Evolutionary conservation across 108 stramenopile species (phyloP), one percentile per base, ranked within the genome.

Genomic region (Cylindrotheca closterium): DNA sequence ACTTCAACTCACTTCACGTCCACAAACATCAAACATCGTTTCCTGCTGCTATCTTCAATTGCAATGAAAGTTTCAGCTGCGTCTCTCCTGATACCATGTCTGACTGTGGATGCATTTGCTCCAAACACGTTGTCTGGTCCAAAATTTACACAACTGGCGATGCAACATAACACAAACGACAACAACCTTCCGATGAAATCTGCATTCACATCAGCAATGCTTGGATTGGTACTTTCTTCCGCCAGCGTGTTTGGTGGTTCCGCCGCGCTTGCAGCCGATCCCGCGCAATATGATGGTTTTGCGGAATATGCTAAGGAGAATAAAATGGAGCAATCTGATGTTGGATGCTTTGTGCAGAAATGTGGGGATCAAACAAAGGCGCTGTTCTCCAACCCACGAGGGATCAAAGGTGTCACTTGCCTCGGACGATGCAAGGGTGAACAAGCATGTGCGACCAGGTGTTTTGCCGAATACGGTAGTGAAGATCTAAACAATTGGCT

Each of bases 341-440:
- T 91, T 17, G 68, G 72, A n/a, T 92, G 91, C 68, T 92, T 92
- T 66, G 62, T 92, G 52, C 75, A 85, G 50, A 81, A 89, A 62
- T 92, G 91, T 52, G 88, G 86, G 4, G 81, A 74, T 66, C 80
- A 89, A 60, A 89, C 91, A 24, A 85, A 80, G 46, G 65, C 59
- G 8, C 71, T 89, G 17, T 90, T 93, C 65, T 79, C 85, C 58
- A 91, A 92, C 67, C 95, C 95, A 10, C 85, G 86, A 24, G 90
- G 95, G 12, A 88, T 96, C 72, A 89, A 89, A 60, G 91, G 91
- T 47, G 82, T 89, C 8, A 72, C 74, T 21, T 96, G 96, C 60
- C 59, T 96, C 12, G 96, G 96, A 19, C 63, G 90, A 28, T 96
- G 96, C 86, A 93, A 93, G 70, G 96, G 93, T 15, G 93, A 96